Evolutionary conservation across 2,329 filamentous ascomycete species (phyloP), one percentile per base, ranked within the genome.

Genomic region (Aspergillus flavus): DNA sequence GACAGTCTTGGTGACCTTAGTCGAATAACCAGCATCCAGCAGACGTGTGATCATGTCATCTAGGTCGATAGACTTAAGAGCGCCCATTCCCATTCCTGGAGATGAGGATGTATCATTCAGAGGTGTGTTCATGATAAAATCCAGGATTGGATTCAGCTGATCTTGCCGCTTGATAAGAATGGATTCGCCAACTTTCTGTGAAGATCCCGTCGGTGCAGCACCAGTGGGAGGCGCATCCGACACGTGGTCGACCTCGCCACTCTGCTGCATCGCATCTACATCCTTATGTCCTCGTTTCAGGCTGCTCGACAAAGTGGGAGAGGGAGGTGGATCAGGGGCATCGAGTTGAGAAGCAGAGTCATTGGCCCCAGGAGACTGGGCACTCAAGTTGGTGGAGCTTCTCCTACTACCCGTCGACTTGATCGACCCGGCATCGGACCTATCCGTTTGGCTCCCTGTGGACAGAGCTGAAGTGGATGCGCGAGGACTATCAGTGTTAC

Each of bases 11-110:
- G 95, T 98, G 71, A 97, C 92, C 79, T 99, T 99, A 68, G 93
- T 93, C 52, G 93, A 91, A 75, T 99, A 99, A 14, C 92, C 95
- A 11, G 95, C 94, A 78, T 99, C 95, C 59, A 99, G 83, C 50
- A 99, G 86, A 50, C 95, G 89, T 72, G 94, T 93, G 75, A 99
- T 99, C 84, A 96, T 97, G 75, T 99, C 95, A 75, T 99, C 95
- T 34, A 99, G 84, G 76, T 99, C 95, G 70, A 95, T 92, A 41
- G 94, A 88, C 78, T 97, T 97, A 73, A 98, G 87, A 26, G 96
- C 92, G 61, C 91, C 89, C 85, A 98, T 96, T 66, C 92, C 91
- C 79, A 97, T 91, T 16, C 83, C 81, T 14, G 85, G 83, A 4
- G 85, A 86, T 1, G 80, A 76, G 36, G 79, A 80, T 28, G 78